A percentile compares a stretch with the other conserved stretches of the same genome.
Conservation (phyloP, 2,329 filamentous ascomycete species). For the Diaporthe eres region DNA sequence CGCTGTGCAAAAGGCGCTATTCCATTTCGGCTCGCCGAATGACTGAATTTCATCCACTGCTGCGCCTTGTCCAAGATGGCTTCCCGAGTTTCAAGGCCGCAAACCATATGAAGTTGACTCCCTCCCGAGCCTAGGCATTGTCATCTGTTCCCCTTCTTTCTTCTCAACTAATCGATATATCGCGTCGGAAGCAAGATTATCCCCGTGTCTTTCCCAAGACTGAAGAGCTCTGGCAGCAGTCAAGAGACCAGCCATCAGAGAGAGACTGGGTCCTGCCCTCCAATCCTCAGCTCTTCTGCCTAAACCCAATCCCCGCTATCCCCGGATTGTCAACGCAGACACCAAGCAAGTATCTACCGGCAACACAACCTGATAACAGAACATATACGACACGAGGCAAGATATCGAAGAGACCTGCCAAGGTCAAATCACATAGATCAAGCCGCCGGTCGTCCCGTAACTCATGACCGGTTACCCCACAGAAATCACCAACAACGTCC, state of each 20-base stretch:
- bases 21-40: constrained; percentile 41
- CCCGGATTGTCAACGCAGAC: background rate
- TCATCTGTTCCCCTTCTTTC: constrained; percentile 12
- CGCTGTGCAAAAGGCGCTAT: constrained; percentile 33
- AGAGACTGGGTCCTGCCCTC: constrained; percentile 28
- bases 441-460: background rate
- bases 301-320: constrained; percentile 36
- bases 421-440: background rate
- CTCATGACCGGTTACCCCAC: background rate
- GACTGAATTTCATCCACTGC: constrained; percentile 23
- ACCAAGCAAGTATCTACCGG: constrained; percentile 3
- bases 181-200: constrained; percentile 4
- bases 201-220: constrained; percentile 23
- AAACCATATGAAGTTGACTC: constrained; percentile 42
- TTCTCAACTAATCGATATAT: constrained; percentile 12
- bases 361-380: background rate
- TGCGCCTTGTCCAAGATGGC: constrained; percentile 33
- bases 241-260: constrained; percentile 34
- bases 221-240: constrained; percentile 38
- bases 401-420: background rate
- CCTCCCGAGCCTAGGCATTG: constrained; percentile 31
- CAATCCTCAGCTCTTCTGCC: constrained; percentile 31
- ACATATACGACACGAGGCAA: background rate
- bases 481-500: background rate
- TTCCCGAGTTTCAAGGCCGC: constrained; percentile 41